These are phyloP conservation scores for Picochlorum sp. DNA, from an alignment of 139 green algal species.

Conservation along the genomic window DNA sequence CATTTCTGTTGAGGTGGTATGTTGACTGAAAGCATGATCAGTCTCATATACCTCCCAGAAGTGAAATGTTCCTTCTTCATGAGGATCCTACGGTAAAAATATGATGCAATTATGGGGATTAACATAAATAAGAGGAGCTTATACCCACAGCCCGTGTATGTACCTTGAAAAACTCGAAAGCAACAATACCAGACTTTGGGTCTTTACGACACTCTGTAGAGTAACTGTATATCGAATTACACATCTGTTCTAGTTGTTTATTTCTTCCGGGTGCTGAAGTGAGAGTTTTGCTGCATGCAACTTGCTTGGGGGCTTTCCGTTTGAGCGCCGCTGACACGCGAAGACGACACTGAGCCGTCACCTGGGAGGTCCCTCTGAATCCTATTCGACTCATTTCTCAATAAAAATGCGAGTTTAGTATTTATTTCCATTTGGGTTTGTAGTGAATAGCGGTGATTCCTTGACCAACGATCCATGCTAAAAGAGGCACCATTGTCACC, in stretches of 20 bases:
- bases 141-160: too few relatives aligned
- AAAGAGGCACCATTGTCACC: too few relatives aligned
- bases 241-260: slow-evolving; percentile 38
- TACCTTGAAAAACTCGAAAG: slow-evolving; percentile 19
- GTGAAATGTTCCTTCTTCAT: slow-evolving; percentile 46
- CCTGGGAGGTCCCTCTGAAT: background rate
- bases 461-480: too few relatives aligned
- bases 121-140: too few relatives aligned
- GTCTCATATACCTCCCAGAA: slow-evolving; percentile 66
- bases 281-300: slow-evolving; percentile 63
- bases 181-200: slow-evolving; percentile 37
- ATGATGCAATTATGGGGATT: too few relatives aligned
- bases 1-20: slow-evolving; percentile 39
- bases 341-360: background rate
- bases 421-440: background rate
- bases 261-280: slow-evolving; percentile 35
- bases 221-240: slow-evolving; percentile 32
- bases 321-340: slow-evolving; percentile 29
- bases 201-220: slow-evolving; percentile 26
- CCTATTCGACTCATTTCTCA: too few relatives aligned
- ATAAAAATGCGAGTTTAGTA: background rate
- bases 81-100: slow-evolving; percentile 20
- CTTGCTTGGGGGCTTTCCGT: slow-evolving; percentile 21
- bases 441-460: background rate
- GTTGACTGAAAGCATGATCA: slow-evolving; percentile 38